Conservation (phyloP, 345 rosid genomes). For the Gossypium australe region DNA sequence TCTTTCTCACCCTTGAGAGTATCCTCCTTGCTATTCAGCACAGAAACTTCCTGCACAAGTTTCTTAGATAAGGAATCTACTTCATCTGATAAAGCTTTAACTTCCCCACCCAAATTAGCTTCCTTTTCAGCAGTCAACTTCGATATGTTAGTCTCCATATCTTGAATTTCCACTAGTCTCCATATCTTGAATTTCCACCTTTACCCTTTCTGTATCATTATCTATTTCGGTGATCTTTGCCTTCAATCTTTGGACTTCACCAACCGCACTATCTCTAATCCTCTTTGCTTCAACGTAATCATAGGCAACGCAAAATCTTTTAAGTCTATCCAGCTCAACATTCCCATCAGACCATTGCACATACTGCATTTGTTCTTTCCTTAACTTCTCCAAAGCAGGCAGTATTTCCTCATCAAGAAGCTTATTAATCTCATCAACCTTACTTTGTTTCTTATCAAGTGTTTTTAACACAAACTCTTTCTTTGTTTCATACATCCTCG, state of each 20-base stretch:
- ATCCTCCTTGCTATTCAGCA: conserved; percentile 70
- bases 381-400: conserved; percentile 87
- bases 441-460: conserved; percentile 88
- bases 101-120: conserved; percentile 90
- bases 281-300: conserved; percentile 65
- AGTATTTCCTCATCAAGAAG: conserved; percentile 87
- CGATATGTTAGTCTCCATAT: conserved; percentile 56
- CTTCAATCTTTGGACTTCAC: conserved; percentile 47
- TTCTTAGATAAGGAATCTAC: conserved; percentile 70
- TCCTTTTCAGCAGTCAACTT: conserved; percentile 70
- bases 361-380: conserved; percentile 82
- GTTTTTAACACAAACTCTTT: conserved; percentile 85
- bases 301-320: conserved; percentile 66
- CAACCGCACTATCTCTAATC: conserved; percentile 46
- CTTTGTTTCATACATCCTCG: conserved; percentile 97
- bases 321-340: conserved; percentile 66
- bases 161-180: conserved; percentile 57
- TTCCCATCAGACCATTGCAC: conserved; percentile 97
- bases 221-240: conserved; percentile 52
- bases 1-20: conserved; percentile 62
- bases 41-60: conserved; percentile 68
- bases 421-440: conserved; percentile 91
- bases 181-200: conserved; percentile 47
- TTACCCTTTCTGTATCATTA: conserved; percentile 35
- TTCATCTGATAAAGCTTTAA: conserved; percentile 59